phyloP scores from a whole-genome alignment of 768 basidiomycete species.

The Rhodotorula kratochvilovae region DNA sequence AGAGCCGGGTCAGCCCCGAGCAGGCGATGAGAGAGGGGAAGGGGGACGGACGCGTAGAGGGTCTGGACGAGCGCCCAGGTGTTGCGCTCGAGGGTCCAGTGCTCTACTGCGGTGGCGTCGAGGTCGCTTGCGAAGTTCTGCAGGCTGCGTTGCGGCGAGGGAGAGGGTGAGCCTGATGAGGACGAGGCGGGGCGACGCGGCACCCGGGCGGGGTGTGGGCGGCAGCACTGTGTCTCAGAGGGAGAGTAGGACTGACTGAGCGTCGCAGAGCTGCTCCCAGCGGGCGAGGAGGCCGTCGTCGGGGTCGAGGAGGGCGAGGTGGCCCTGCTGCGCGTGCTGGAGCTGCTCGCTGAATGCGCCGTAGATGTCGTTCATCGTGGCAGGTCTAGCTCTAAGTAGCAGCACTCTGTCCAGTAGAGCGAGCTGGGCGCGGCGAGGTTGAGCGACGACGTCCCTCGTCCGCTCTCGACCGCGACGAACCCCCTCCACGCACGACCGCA shows the following conservation, averaged over 20 bases:
- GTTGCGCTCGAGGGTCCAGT: constrained; percentile 67
- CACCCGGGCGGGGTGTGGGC: too few species aligned
- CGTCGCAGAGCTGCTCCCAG: constrained; percentile 25
- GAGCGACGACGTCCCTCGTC: not conserved
- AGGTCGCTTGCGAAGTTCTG: constrained; percentile 1
- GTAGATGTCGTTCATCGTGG: constrained; percentile 26
- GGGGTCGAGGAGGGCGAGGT: constrained; percentile 25
- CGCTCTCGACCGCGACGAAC: not conserved
- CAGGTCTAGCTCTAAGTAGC: not conserved
- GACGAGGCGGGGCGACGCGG: not conserved
- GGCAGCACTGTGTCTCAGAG: too few species aligned
- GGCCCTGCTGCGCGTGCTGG: constrained; percentile 21
- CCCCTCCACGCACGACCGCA: too few species aligned
- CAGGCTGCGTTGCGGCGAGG: not conserved
- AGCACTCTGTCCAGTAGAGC: not conserved
- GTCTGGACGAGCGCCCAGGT: constrained; percentile 78
- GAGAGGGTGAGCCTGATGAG: not conserved
- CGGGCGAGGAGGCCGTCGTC: constrained; percentile 22
- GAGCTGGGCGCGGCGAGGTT: not conserved
- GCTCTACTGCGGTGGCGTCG: constrained; percentile 56
- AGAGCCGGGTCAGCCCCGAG: not conserved
- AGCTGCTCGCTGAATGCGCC: constrained; percentile 20
- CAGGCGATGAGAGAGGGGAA: not conserved
- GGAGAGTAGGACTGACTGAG: constrained; percentile 11
- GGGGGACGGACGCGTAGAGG: constrained; percentile 54